Base-by-base conservation (phyloP, 768 basidiomycete genomes). In the Lactarius quietus region DNA sequence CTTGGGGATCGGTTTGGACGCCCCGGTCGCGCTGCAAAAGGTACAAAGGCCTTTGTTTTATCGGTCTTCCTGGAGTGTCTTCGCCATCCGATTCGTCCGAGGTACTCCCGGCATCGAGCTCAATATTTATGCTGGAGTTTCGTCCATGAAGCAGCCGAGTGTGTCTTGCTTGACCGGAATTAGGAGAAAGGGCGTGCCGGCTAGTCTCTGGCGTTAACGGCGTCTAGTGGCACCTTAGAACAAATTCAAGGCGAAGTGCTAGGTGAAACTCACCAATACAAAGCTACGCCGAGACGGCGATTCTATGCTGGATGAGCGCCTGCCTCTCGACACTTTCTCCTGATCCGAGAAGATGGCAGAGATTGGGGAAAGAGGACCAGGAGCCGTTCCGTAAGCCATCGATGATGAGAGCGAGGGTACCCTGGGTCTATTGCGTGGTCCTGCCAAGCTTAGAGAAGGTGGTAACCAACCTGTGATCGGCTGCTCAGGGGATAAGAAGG, bases 1-100 rank as follows among this genome's bases (percentile, higher is more conserved):
- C 15, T 58, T 60, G 65, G 31, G 70, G 70, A 52, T 92, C 89
- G 1, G 90, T 92, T 72, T 93, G 92, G 8, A 89, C 82, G 15
- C 83, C 87, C 52, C 84, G 81, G 31, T 63, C 59, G 10, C 62
- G 51, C 9, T 39, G 59, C 51, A 48, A 35, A 10, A 59, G 51
- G 35, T 51, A 36, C 33, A 62, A 53, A 17, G 29, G 9, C 41
- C 31, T 55, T 15, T 45, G 38, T 17, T 31, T 56, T 36, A 45
- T 54, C 33, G 51, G 39, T 36, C 23, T 60, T 35, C 29, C 54
- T 3, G 59, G 66, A 1, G 59, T 29, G 29, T 39, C 59, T 7
- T 61, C 57, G 7, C 31, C 33, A 31, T 61, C 67, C 17, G 59
- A 66, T 10, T 53, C 61, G 6, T 58, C 45, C 8, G 65, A 29